These are phyloP conservation scores for Scalesia atractyloides DNA, from an alignment of 129 eudicot species.

Conservation along the genomic window DNA sequence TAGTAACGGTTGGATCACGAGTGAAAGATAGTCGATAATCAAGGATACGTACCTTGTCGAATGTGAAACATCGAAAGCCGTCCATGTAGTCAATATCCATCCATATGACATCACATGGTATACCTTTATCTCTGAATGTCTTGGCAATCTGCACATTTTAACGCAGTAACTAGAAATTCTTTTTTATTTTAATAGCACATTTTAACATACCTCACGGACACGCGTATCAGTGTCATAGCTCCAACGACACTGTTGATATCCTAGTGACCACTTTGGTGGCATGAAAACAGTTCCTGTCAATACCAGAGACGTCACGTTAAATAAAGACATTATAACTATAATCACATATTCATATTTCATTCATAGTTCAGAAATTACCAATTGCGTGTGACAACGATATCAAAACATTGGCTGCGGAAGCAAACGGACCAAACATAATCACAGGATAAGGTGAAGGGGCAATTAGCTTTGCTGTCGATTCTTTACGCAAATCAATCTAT, in stretches of 20 bases:
- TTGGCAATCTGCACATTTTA: slow-evolving; percentile 68
- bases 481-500: slow-evolving; percentile 83
- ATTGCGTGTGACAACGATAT: slow-evolving; percentile 72
- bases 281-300: slow-evolving; percentile 76
- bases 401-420: slow-evolving; percentile 75
- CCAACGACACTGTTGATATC: slow-evolving; percentile 98
- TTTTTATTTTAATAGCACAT: slow-evolving; percentile 1
- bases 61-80: slow-evolving; percentile 91
- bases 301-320: background rate
- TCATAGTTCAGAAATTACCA: slow-evolving; percentile 48
- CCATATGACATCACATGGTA: slow-evolving; percentile 99
- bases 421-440: slow-evolving; percentile 88
- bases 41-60: slow-evolving; percentile 58
- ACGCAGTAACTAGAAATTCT: background rate
- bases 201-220: slow-evolving; percentile 78
- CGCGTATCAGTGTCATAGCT: slow-evolving; percentile 77
- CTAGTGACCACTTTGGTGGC: slow-evolving; percentile 98
- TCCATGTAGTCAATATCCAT: slow-evolving; percentile 99
- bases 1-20: background rate
- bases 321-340: background rate
- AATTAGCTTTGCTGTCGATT: slow-evolving; percentile 60
- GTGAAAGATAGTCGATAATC: background rate
- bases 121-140: slow-evolving; percentile 81
- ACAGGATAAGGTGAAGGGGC: slow-evolving; percentile 70
- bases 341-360: background rate